Conservation (phyloP, 2,329 filamentous ascomycete species). For the Apiospora marii region DNA sequence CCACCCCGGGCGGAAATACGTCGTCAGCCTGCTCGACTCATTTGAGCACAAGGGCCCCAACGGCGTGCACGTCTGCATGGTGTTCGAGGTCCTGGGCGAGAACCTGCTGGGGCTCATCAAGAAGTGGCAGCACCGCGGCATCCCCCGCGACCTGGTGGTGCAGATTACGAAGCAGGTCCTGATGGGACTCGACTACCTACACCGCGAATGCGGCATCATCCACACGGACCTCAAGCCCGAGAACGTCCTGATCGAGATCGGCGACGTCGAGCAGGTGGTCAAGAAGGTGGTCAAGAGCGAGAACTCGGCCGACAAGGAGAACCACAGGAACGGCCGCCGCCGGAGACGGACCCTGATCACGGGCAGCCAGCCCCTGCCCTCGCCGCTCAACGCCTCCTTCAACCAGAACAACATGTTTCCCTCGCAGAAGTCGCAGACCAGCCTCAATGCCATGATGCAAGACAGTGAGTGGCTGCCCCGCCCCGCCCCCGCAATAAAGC, state of each 20-base stretch:
- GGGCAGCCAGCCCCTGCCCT: conserved; percentile 93
- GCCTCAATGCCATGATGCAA: conserved; percentile 84
- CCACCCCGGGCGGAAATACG: conserved; percentile 92
- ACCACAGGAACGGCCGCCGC: conserved; percentile 89
- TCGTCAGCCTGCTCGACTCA: conserved; percentile 93
- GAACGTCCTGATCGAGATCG: conserved; percentile 98
- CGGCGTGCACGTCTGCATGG: conserved; percentile 97
- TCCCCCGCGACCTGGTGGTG: conserved; percentile 95
- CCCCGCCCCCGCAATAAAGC: conserved; percentile 16
- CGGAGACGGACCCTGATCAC: conserved; percentile 94
- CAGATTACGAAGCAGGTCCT: conserved; percentile 99
- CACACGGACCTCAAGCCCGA: conserved; percentile 98
- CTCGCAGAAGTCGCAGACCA: conserved; percentile 71
- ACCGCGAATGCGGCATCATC: conserved; percentile 98
- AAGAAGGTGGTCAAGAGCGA: conserved; percentile 94
- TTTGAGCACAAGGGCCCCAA: conserved; percentile 98
- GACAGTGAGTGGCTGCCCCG: conserved; percentile 65
- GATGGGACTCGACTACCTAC: conserved; percentile 92
- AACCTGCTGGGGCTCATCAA: conserved; percentile 96
- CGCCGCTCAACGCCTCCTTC: conserved; percentile 92
- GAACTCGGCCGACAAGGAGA: conserved; percentile 72
- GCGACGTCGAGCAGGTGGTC: conserved; percentile 98
- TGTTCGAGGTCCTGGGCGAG: conserved; percentile 96
- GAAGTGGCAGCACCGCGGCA: conserved; percentile 96
- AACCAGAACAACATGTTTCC: conserved; percentile 77